Percentiles rank a stretch among this genome's conserved stretches.
phyloP scores from a whole-genome alignment of 208 protist species.

The Leishmania tropica region DNA sequence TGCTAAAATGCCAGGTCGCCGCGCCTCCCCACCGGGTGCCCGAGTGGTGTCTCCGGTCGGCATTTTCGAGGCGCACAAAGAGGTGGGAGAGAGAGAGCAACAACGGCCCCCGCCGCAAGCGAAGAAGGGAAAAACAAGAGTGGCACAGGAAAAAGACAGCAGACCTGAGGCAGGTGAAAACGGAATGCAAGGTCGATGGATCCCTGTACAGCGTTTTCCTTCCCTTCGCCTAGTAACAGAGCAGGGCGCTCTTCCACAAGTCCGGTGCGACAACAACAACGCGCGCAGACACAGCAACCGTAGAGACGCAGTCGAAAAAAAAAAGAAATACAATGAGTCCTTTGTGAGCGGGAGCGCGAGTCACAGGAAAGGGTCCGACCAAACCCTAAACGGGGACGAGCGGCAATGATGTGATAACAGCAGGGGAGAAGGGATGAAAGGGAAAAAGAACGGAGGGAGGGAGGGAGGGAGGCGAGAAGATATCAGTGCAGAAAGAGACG shows the following conservation, averaged over 20 bases:
- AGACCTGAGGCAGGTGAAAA: background rate
- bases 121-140: background rate
- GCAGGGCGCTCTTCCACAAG: background rate
- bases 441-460: too few relatives aligned
- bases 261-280: background rate
- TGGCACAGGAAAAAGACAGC: background rate
- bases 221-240: background rate
- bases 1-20: background rate
- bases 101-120: background rate
- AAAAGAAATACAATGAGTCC: background rate
- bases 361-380: background rate
- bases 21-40: background rate
- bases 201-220: background rate
- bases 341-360: background rate
- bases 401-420: background rate
- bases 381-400: background rate
- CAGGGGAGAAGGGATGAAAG: background rate
- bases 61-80: background rate
- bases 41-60: conserved; percentile 1
- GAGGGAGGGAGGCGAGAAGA: background rate
- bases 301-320: background rate
- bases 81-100: background rate
- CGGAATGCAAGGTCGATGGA: background rate
- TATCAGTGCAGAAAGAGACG: too few relatives aligned
- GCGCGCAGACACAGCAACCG: background rate